These are phyloP conservation scores for Ceratobasidium papillatum DNA, from an alignment of 1,284 basidiomycete species.

Conservation along the genomic window DNA sequence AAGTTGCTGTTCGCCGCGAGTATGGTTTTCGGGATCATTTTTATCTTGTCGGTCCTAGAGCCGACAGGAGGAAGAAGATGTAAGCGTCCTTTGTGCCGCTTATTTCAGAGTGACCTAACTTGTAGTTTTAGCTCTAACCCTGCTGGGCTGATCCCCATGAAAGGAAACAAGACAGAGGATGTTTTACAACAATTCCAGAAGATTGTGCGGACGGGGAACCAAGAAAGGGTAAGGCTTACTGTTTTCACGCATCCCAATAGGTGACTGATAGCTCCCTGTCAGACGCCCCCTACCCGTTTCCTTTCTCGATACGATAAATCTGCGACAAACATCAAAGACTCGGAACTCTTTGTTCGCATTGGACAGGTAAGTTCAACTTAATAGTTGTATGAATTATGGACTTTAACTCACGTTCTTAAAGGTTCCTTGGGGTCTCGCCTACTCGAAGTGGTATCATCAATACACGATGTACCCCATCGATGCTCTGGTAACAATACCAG, in stretches of 20 bases:
- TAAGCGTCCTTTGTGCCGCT: not conserved
- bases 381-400: not conserved
- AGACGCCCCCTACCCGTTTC: constrained; percentile 56
- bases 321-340: constrained; percentile 65
- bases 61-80: not conserved
- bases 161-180: constrained; percentile 48
- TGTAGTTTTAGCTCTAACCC: constrained; percentile 49
- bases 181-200: constrained; percentile 57
- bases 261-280: constrained; percentile 42
- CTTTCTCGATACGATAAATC: constrained; percentile 64
- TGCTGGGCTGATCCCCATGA: constrained; percentile 45
- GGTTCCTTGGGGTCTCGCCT: constrained; percentile 62
- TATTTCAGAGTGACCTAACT: not conserved
- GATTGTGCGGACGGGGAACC: constrained; percentile 55
- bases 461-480: constrained; percentile 60
- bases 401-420: constrained; percentile 42
- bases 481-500: constrained; percentile 50
- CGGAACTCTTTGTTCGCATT: constrained; percentile 58
- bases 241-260: not conserved
- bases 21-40: constrained; percentile 61
- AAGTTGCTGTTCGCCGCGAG: constrained; percentile 50
- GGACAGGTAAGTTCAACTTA: constrained; percentile 56
- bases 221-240: constrained; percentile 49
- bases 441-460: constrained; percentile 65
- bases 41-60: constrained; percentile 53